Base-by-base conservation (phyloP, 805 yeast species). In the Starmerella bombi region DNA sequence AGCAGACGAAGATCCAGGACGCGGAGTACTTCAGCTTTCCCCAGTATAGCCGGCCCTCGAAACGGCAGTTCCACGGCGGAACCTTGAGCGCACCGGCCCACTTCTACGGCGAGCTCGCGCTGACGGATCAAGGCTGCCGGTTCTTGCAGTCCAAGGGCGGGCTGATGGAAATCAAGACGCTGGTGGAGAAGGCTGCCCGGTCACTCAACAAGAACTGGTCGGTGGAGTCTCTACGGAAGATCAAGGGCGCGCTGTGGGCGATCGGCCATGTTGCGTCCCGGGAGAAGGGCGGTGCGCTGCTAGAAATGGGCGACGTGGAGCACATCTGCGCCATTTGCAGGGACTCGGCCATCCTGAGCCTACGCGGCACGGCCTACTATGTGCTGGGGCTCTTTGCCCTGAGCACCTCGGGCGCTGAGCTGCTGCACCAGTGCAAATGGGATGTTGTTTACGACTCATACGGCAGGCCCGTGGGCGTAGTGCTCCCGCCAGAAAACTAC, bases 231-330 rank as follows among this genome's bases (percentile, higher is more conserved):
- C 44, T 64, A 16, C 25, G 63, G 7, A 69, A 67, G 46, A 58
- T 88, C 20, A 83, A 82, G 54, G 81, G 86, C 9, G 72, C 79
- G 25, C 52, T 88, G 27, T 88, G 96, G 96, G 77, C 93, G 1
- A 66, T 83, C 25, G 96, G 95, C 0, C 76, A 77, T 51, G 74
- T 86, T 23, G 86, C 86, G 2, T 72, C 85, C 1, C 72, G 84
- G 1, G 70, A 70, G 8, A 61, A 69, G 38, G 96, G 96, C 0
- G 74, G 80, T 15, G 63, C 68, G 15, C 60, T 77, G 32, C 51
- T 64, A 60, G 17, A 70, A 71, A 1, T 48, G 28, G 35, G 34
- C 14, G 60, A 74, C 41, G 65, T 74, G 29, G 66, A 67, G 46
- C 71, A 72, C 35, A 65, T 88, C 10, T 63, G 76, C 2, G 59